Conservation (phyloP, 2,329 filamentous ascomycete species). For the Fusarium tjaetaba region DNA sequence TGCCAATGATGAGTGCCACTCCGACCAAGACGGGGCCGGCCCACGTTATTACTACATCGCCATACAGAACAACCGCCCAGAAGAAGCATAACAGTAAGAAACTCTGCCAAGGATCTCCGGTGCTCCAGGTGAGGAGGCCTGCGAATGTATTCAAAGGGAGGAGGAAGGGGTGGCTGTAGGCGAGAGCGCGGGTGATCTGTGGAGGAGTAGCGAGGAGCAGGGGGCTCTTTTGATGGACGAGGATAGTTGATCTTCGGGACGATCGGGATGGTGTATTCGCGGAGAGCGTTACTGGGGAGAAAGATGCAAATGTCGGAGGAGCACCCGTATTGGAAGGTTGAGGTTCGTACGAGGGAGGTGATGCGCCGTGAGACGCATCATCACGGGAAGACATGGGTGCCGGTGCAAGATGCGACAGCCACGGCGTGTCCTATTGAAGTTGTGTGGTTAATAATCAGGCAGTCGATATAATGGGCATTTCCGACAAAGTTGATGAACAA, state of each 20-base stretch:
- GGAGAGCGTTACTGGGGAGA: constrained; percentile 84
- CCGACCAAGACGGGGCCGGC: constrained; percentile 88
- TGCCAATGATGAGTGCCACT: constrained; percentile 81
- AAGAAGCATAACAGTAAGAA: constrained; percentile 87
- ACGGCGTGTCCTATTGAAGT: constrained; percentile 54
- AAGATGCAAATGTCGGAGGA: constrained; percentile 84
- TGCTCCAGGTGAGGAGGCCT: constrained; percentile 93
- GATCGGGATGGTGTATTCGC: constrained; percentile 69
- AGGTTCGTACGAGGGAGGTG: constrained; percentile 48
- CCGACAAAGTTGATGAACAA: neutral
- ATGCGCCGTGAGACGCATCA: constrained; percentile 49
- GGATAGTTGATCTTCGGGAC: constrained; percentile 84
- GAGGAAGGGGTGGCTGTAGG: constrained; percentile 95
- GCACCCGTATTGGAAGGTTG: constrained; percentile 50
- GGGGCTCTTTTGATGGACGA: constrained; percentile 97
- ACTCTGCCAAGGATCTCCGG: constrained; percentile 94
- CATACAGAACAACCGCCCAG: constrained; percentile 88
- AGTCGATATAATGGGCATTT: neutral
- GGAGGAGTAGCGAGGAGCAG: constrained; percentile 92
- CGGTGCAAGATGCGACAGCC: constrained; percentile 59
- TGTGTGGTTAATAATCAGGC: constrained; percentile 30
- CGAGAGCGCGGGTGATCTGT: constrained; percentile 90
- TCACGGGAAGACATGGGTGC: constrained; percentile 53
- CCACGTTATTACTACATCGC: constrained; percentile 81
- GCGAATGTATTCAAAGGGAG: constrained; percentile 86